A percentile compares a stretch with the other conserved stretches of the same genome.
phyloP scores from a whole-genome alignment of 164 flowering plant species.

The Vitis rotundifolia region DNA sequence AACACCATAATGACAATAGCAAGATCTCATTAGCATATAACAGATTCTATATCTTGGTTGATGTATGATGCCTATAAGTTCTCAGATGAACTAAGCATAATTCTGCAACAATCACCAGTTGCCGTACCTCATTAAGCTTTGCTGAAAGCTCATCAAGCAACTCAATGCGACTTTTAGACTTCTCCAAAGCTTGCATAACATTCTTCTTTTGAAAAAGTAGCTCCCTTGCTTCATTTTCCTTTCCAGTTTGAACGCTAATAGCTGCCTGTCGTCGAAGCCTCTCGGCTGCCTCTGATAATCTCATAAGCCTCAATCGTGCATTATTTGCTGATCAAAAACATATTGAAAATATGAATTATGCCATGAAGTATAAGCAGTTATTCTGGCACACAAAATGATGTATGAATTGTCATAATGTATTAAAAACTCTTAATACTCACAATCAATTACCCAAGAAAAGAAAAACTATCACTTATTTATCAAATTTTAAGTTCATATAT shows the following conservation, averaged over 20 bases:
- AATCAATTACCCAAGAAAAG: too few relatives aligned
- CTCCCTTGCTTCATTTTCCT: constrained; percentile 75
- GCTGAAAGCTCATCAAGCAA: constrained; percentile 70
- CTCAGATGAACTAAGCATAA: too few relatives aligned
- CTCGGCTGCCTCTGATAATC: constrained; percentile 79
- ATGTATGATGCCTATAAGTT: too few relatives aligned
- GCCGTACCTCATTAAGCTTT: constrained; percentile 67
- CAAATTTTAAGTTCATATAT: too few relatives aligned
- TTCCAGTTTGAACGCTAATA: constrained; percentile 54
- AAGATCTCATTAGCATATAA: too few relatives aligned
- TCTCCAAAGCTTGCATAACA: constrained; percentile 76
- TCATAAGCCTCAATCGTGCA: constrained; percentile 70
- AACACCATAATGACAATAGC: too few relatives aligned
- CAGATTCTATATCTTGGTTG: too few relatives aligned
- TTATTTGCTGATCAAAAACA: constrained; percentile 49
- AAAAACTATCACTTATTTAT: too few relatives aligned
- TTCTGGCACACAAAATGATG: neutral
- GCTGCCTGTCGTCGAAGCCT: constrained; percentile 73
- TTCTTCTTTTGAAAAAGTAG: constrained; percentile 79
- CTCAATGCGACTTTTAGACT: constrained; percentile 64
- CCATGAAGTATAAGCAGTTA: neutral
- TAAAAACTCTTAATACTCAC: too few relatives aligned
- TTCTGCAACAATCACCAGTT: neutral
- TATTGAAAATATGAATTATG: neutral
- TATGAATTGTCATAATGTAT: neutral